Conservation (phyloP, 208 protist genomes). For the Crithidia sp. region DNA sequence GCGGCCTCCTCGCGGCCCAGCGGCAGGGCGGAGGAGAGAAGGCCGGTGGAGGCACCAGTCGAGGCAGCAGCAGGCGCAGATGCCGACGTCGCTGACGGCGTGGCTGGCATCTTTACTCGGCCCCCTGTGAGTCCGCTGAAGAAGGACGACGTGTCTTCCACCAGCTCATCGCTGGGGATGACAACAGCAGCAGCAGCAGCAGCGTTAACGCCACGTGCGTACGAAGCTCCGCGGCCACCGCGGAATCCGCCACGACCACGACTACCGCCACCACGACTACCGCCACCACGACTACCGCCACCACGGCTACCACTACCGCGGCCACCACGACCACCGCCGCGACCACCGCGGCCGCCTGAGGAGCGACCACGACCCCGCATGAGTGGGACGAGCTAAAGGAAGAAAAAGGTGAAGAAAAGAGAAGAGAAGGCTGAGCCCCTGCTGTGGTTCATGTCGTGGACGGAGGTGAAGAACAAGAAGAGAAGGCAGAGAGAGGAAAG, state of each 20-base stretch:
- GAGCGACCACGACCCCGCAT: conserved; percentile 40
- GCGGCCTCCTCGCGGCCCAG: background rate
- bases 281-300: background rate
- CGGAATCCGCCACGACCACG: conserved; percentile 5
- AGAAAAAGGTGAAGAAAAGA: conserved; percentile 9
- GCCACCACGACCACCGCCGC: conserved; percentile 9
- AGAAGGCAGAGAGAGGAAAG: background rate
- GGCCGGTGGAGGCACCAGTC: background rate
- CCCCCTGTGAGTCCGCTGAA: conserved; percentile 70
- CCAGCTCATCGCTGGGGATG: conserved; percentile 31
- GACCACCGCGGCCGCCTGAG: conserved; percentile 9
- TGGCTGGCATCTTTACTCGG: conserved; percentile 8
- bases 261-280: background rate
- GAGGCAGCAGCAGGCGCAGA: background rate
- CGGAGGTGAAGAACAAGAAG: conserved; percentile 1
- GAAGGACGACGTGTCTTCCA: conserved; percentile 53
- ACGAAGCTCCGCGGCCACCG: background rate
- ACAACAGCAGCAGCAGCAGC: conserved; percentile 2
- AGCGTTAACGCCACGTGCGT: background rate
- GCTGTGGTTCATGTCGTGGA: no score
- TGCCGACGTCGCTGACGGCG: background rate
- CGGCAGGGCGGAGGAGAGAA: conserved; percentile 14
- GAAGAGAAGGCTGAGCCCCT: background rate
- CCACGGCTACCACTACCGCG: conserved; percentile 13
- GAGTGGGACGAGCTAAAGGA: background rate